Percentiles rank a stretch among this genome's conserved stretches.
Evolutionary conservation across 768 basidiomycete species (phyloP).

Genomic region (Boletus barrowsii): DNA sequence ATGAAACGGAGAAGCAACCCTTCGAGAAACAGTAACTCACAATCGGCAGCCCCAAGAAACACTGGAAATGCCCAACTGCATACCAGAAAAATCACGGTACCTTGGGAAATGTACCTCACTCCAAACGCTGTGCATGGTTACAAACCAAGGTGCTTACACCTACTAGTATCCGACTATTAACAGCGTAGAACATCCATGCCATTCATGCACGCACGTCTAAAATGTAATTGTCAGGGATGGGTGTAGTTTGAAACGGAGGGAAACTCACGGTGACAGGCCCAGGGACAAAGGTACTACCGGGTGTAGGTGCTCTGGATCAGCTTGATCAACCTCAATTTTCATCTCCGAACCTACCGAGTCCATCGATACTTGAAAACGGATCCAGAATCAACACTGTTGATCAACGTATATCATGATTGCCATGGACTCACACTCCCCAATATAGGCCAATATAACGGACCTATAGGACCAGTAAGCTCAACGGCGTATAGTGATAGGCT

Average conservation of each 20-base stretch:
- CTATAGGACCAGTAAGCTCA: not conserved
- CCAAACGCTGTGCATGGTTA: not conserved
- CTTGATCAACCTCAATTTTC: not conserved
- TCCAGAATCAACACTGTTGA: not conserved
- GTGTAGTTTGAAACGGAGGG: too few species aligned
- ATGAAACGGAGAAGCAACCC: not conserved
- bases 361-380: not conserved
- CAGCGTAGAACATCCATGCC: not conserved
- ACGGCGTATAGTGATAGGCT: not conserved
- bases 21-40: not conserved
- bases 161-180: not conserved
- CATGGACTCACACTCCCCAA: not conserved
- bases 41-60: constrained; percentile 4
- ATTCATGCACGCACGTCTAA: not conserved
- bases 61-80: not conserved
- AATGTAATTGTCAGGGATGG: too few species aligned
- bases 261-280: not conserved
- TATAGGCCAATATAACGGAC: not conserved
- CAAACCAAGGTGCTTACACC: constrained; percentile 1
- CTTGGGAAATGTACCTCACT: not conserved
- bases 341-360: not conserved
- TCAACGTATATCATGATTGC: not conserved
- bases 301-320: not conserved
- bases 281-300: not conserved
- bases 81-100: not conserved